These are phyloP conservation scores for Myriosclerotinia curreyana DNA, from an alignment of 2,329 filamentous ascomycete species.

Conservation along the genomic window DNA sequence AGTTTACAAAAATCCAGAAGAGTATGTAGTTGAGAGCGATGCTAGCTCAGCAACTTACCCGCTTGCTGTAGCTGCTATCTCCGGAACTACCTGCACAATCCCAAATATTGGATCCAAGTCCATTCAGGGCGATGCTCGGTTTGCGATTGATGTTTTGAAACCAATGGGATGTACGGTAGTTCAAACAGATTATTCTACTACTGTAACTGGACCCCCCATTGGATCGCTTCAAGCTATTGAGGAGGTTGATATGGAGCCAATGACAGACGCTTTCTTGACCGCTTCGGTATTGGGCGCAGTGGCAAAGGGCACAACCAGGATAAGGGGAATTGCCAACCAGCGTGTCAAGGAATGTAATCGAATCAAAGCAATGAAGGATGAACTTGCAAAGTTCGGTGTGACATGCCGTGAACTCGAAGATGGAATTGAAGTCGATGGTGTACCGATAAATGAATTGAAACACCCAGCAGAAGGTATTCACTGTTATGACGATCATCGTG, in stretches of 20 bases:
- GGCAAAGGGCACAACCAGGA: slow-evolving; percentile 76
- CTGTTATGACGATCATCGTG: slow-evolving; percentile 96
- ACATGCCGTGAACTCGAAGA: slow-evolving; percentile 84
- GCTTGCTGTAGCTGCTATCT: slow-evolving; percentile 89
- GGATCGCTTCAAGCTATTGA: slow-evolving; percentile 72
- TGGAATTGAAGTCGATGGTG: slow-evolving; percentile 73
- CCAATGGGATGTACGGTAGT: slow-evolving; percentile 93
- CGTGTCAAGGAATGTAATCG: slow-evolving; percentile 98
- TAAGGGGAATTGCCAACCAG: slow-evolving; percentile 94
- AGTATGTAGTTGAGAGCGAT: slow-evolving; percentile 94
- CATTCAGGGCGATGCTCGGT: slow-evolving; percentile 90
- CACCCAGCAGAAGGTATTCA: slow-evolving; percentile 67
- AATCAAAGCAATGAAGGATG: slow-evolving; percentile 90
- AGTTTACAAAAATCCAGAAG: slow-evolving; percentile 74
- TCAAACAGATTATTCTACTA: slow-evolving; percentile 82
- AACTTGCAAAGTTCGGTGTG: slow-evolving; percentile 91
- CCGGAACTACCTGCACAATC: slow-evolving; percentile 90
- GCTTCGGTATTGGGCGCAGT: slow-evolving; percentile 91
- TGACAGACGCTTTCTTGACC: slow-evolving; percentile 98
- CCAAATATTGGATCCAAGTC: slow-evolving; percentile 93
- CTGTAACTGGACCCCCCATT: slow-evolving; percentile 79
- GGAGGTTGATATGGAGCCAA: slow-evolving; percentile 95
- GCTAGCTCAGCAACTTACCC: slow-evolving; percentile 97
- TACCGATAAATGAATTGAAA: slow-evolving; percentile 47
- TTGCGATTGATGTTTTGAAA: slow-evolving; percentile 81